A percentile compares a stretch with the other conserved stretches of the same genome.
phyloP scores from a whole-genome alignment of 306 rosid genomes.

The Trichosanthes cucumerina region DNA sequence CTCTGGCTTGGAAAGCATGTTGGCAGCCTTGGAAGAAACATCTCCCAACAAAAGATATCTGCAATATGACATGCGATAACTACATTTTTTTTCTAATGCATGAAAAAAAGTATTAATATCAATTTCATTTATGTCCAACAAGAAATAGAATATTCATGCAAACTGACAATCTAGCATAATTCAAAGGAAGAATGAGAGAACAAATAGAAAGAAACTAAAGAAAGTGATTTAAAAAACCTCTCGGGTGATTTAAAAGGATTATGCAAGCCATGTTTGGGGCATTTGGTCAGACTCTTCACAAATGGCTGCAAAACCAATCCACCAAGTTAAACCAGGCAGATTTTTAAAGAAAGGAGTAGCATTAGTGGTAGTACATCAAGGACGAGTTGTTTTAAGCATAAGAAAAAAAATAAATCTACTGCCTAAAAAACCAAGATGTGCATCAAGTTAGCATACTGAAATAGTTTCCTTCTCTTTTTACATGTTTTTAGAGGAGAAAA shows the following conservation, averaged over 20 bases:
- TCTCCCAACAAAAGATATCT: slow-evolving; percentile 88
- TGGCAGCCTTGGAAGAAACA: slow-evolving; percentile 77
- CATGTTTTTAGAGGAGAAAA: too few species aligned
- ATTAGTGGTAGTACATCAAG: not conserved
- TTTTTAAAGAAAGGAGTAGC: not conserved
- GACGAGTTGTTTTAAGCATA: not conserved
- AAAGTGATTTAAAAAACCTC: slow-evolving; percentile 35
- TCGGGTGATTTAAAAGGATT: slow-evolving; percentile 95
- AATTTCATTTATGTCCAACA: not conserved
- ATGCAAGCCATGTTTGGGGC: slow-evolving; percentile 94
- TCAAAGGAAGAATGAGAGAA: not conserved
- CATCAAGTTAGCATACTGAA: not conserved
- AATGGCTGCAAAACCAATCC: slow-evolving; percentile 53
- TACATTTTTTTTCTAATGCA: not conserved
- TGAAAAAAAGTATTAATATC: not conserved
- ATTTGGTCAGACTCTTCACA: slow-evolving; percentile 72
- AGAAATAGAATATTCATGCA: not conserved
- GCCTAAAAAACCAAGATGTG: not conserved
- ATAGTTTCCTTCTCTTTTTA: not conserved
- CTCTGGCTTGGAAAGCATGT: slow-evolving; percentile 76
- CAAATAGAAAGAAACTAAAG: not conserved
- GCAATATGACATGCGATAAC: slow-evolving; percentile 12
- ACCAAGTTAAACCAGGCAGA: not conserved
- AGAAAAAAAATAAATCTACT: not conserved
- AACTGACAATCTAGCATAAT: not conserved